Evolutionary conservation across 2,329 filamentous ascomycete genomes (phyloP), one percentile per base, ranked within the genome.

Genomic region (Aureobasidium lini): DNA sequence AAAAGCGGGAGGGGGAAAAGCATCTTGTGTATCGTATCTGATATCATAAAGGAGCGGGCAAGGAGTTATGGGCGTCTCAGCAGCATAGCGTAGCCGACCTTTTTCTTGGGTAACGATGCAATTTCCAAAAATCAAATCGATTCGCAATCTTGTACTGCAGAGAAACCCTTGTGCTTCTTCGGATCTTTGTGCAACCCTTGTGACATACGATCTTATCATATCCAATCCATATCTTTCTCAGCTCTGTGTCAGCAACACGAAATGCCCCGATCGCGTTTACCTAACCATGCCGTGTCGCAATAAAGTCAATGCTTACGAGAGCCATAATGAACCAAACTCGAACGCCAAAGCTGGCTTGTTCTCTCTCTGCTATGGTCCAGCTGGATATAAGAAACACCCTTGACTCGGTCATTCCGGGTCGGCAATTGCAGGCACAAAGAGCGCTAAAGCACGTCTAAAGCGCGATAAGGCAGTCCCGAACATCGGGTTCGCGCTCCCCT

Each of bases 161-260:
- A 5, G 18, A 7, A 15, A 28, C 15, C 37, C 15, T 6, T n/a
- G 37, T 40, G 37, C 37, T 13, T 40, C 15, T 4, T 40, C 6
- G 18, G 9, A 28, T 29, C 23, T 44, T 31, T 47, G 44, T 34
- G 29, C 39, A 34, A 43, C 28, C 42, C 6, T 23, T 23, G n/a
- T 13, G n/a, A 23, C 16, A 23, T 23, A 7, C n/a, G 11, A 49
- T 23, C 46, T 49, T 49, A n/a, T n/a, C 34, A 9, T 8, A 13
- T 32, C 8, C 34, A 28, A 9, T 18, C 3, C 34, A 32, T 10
- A 3, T 23, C 23, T 11, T 31, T n/a, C 23, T 54, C 50, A 43
- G 50, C 50, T 54, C 37, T 23, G 50, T 54, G 50, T 54, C 50
- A 54, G 39, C 37, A 34, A 43, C 28, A 37, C 37, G 39, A 13